Evolutionary conservation across 176 grass and related monocot genomes (phyloP).

Genomic region (Aegilops umbellulata): DNA sequence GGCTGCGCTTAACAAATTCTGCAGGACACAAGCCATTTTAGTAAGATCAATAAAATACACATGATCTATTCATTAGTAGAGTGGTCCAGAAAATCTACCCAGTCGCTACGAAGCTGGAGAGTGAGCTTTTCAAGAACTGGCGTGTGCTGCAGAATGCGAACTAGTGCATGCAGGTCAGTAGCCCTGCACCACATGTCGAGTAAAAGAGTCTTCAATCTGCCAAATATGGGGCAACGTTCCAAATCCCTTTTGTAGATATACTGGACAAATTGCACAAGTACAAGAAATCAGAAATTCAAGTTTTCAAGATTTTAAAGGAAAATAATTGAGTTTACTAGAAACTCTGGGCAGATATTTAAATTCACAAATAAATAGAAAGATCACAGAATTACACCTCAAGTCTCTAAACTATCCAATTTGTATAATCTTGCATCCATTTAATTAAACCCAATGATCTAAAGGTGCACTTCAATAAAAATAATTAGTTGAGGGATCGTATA

Average conservation of each 20-base stretch:
- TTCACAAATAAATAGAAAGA: background rate
- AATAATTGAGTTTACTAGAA: background rate
- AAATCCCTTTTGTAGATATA: slow-evolving; percentile 11
- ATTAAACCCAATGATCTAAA: background rate
- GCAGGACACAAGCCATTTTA: background rate
- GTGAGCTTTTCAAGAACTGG: slow-evolving; percentile 7
- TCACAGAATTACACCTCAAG: background rate
- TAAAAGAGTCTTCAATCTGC: slow-evolving; percentile 15
- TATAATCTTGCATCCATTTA: background rate
- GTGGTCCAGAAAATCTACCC: background rate
- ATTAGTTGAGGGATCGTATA: background rate
- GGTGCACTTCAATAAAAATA: background rate
- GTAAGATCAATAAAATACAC: background rate
- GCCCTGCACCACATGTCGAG: slow-evolving; percentile 13
- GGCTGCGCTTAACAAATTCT: background rate
- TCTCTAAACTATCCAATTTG: background rate
- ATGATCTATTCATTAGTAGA: background rate
- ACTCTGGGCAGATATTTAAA: background rate
- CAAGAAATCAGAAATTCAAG: background rate
- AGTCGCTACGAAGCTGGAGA: background rate
- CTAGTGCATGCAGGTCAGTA: background rate
- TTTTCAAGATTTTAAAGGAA: background rate
- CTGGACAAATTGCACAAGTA: background rate
- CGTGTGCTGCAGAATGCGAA: background rate
- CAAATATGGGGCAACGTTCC: slow-evolving; percentile 7